A percentile compares a stretch with the other conserved stretches of the same genome.
Conservation (phyloP, 2,329 filamentous ascomycete species). For the Coccinonectria pachysandricola region DNA sequence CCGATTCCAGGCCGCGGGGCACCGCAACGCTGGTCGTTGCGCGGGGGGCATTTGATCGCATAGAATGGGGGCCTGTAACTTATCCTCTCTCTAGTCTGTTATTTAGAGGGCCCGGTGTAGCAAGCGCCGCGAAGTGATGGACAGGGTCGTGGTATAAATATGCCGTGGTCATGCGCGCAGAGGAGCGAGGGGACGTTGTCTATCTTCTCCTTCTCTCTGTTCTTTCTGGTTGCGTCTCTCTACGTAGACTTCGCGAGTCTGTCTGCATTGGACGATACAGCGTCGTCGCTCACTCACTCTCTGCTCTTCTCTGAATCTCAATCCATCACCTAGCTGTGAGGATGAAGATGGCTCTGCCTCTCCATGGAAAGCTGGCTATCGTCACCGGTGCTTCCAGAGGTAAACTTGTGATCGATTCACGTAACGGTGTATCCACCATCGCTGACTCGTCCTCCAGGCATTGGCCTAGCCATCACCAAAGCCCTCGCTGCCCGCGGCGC, state of each 20-base stretch:
- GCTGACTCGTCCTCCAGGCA: constrained; percentile 9
- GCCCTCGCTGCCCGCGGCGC: constrained; percentile 17
- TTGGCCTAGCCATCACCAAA: constrained; percentile 15
- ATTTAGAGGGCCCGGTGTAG: too few relatives aligned
- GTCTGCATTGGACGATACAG: constrained; percentile 1
- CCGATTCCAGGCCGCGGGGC: constrained; percentile 1
- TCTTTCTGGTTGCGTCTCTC: too few relatives aligned
- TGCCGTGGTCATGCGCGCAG: too few relatives aligned
- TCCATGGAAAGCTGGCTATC: constrained; percentile 70
- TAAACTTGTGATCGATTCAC: too few relatives aligned
- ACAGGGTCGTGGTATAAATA: too few relatives aligned
- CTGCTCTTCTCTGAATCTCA: constrained; percentile 1
- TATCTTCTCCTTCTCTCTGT: too few relatives aligned
- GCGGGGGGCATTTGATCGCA: too few relatives aligned
- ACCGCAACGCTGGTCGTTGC: too few relatives aligned
- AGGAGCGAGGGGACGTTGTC: too few relatives aligned
- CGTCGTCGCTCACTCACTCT: constrained; percentile 3
- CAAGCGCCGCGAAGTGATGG: too few relatives aligned
- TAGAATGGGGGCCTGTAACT: not conserved
- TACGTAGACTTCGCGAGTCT: too few relatives aligned
- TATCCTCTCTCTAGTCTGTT: not conserved
- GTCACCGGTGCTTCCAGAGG: constrained; percentile 73
- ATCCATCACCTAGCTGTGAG: too few relatives aligned
- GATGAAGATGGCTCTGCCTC: constrained; percentile 30
- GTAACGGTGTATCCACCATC: not conserved